Evolutionary conservation across 2,329 filamentous ascomycete genomes (phyloP).

Genomic region (Pseudogymnoascus sp.): DNA sequence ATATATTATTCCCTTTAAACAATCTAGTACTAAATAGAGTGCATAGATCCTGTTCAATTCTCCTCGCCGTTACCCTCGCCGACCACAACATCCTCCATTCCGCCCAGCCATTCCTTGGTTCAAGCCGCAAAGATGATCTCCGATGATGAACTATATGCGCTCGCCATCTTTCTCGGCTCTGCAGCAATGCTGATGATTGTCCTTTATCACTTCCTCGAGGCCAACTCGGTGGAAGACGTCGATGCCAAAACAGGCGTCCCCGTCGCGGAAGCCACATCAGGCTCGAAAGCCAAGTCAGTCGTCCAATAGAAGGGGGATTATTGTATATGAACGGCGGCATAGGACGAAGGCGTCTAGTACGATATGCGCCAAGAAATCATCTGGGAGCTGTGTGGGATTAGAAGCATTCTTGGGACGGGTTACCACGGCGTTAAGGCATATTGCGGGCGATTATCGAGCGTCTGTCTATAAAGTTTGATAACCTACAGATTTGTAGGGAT

Average conservation of each 20-base stretch:
- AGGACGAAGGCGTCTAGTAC: background rate
- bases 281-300: conserved; percentile 15
- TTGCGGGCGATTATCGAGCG: background rate
- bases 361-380: background rate
- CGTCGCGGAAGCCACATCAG: conserved; percentile 10
- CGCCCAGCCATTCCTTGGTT: background rate
- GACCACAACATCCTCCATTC: background rate
- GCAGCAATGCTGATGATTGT: conserved; percentile 88
- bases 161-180: conserved; percentile 88
- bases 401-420: background rate
- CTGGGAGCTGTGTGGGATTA: background rate
- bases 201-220: conserved; percentile 90
- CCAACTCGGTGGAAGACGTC: conserved; percentile 63
- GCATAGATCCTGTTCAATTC: conserved; percentile 1
- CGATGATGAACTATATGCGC: conserved; percentile 80
- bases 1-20: background rate
- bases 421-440: conserved; percentile 5
- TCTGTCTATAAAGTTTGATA: background rate
- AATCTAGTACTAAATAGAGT: background rate
- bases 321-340: background rate
- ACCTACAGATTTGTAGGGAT: background rate
- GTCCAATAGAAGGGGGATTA: background rate
- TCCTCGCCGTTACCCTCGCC: background rate
- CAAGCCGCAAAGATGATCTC: conserved; percentile 67
- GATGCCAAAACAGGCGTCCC: conserved; percentile 17